These are phyloP conservation scores for Buddleja alternifolia DNA, from an alignment of 257 asterid genomes.

Conservation along the genomic window DNA sequence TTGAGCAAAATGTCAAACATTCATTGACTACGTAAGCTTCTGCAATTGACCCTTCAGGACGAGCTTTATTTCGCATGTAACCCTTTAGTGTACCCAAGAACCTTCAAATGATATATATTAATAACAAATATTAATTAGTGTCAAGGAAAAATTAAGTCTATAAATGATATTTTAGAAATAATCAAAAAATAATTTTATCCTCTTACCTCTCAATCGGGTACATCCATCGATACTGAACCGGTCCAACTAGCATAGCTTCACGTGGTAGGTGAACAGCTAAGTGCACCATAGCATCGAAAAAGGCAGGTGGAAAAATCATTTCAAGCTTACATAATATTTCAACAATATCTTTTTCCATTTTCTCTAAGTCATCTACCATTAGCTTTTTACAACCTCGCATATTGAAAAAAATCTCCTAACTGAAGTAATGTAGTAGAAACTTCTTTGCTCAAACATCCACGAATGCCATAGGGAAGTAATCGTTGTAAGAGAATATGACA, in stretches of 20 bases:
- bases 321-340: neutral
- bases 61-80: too few species aligned
- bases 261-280: neutral
- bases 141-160: neutral
- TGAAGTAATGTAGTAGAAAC: too few species aligned
- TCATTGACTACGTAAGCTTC: too few species aligned
- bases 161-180: neutral
- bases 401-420: neutral
- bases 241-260: neutral
- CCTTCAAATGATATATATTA: too few species aligned
- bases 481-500: too few species aligned
- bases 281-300: neutral
- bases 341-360: neutral
- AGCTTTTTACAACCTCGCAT: neutral
- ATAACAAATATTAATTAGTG: neutral
- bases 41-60: too few species aligned
- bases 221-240: neutral
- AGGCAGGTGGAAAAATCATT: neutral
- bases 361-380: neutral
- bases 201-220: neutral
- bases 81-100: too few species aligned
- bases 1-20: too few species aligned
- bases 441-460: too few species aligned
- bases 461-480: too few species aligned
- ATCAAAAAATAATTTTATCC: neutral